phyloP scores from a whole-genome alignment of 352 stramenopile genomes.

The Pythium grandisporangium region DNA sequence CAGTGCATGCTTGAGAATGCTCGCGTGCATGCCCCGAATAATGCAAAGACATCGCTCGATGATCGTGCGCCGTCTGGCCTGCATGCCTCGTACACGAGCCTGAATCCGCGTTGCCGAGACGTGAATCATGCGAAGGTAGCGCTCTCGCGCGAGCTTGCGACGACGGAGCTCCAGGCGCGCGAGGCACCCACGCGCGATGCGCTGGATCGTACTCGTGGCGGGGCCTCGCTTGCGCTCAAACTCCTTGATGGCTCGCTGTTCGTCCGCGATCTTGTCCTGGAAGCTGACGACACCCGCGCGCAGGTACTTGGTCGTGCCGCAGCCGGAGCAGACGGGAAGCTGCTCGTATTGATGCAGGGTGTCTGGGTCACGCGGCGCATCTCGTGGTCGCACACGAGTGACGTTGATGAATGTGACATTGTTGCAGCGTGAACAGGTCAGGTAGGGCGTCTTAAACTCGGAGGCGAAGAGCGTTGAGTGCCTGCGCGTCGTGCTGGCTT shows the following conservation, averaged over 20 bases:
- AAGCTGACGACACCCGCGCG: constrained; percentile 66
- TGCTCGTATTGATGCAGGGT: constrained; percentile 32
- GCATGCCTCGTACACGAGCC: constrained; percentile 43
- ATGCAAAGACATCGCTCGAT: constrained; percentile 63
- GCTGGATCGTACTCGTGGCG: constrained; percentile 43
- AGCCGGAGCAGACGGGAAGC: constrained; percentile 50
- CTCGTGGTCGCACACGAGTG: constrained; percentile 19
- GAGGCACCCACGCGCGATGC: constrained; percentile 54
- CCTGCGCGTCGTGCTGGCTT: too few relatives aligned
- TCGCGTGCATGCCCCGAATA: constrained; percentile 41
- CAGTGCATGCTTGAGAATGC: constrained; percentile 35
- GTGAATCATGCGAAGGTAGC: constrained; percentile 43
- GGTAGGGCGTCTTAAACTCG: constrained; percentile 50
- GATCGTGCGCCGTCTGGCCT: constrained; percentile 34
- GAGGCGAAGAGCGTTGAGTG: constrained; percentile 6
- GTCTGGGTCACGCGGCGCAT: constrained; percentile 4
- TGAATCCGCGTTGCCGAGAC: constrained; percentile 46
- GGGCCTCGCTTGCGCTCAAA: constrained; percentile 45
- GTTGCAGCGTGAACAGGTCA: constrained; percentile 75
- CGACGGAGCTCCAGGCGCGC: constrained; percentile 41
- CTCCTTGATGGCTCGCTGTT: constrained; percentile 46
- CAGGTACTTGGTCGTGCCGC: constrained; percentile 57
- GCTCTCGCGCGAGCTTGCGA: constrained; percentile 30
- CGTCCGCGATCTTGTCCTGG: constrained; percentile 65
- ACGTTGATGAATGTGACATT: constrained; percentile 70